phyloP scores from a whole-genome alignment of 305 asterid species.

The Fraxinus floribunda region DNA sequence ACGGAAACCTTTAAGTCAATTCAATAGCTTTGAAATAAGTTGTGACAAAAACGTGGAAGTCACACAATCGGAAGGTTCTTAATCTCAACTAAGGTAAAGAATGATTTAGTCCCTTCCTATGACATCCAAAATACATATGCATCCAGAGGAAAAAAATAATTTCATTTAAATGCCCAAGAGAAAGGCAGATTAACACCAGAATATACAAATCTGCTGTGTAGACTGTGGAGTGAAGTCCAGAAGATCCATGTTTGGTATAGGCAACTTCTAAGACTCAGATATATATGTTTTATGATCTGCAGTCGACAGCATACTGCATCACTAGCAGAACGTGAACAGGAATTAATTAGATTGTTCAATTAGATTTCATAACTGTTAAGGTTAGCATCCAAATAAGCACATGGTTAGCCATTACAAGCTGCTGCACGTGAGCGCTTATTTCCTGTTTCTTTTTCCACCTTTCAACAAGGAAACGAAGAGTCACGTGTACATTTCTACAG shows the following conservation, averaged over 20 bases:
- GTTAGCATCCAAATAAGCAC: neutral
- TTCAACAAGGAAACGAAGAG: constrained; percentile 10
- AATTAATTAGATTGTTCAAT: neutral
- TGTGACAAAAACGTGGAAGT: neutral
- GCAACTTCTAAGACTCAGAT: neutral
- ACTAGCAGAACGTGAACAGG: neutral
- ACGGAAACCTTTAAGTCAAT: neutral
- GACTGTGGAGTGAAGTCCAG: neutral
- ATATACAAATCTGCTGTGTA: neutral
- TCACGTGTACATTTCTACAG: neutral
- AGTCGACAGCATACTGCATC: neutral
- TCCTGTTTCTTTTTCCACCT: constrained; percentile 8
- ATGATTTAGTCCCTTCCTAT: neutral
- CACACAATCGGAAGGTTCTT: neutral
- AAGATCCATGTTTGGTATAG: neutral
- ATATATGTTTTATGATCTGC: neutral
- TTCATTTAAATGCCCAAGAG: neutral
- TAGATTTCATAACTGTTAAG: neutral
- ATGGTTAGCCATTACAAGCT: constrained; percentile 18
- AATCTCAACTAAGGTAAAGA: neutral
- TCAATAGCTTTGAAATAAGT: neutral
- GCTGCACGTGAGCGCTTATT: constrained; percentile 8
- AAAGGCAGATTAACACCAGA: neutral
- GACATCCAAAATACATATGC: neutral
- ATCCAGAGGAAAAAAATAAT: neutral